Base-by-base conservation (phyloP, 106 monocot genomes). In the Alisma plantagoaquatica region DNA sequence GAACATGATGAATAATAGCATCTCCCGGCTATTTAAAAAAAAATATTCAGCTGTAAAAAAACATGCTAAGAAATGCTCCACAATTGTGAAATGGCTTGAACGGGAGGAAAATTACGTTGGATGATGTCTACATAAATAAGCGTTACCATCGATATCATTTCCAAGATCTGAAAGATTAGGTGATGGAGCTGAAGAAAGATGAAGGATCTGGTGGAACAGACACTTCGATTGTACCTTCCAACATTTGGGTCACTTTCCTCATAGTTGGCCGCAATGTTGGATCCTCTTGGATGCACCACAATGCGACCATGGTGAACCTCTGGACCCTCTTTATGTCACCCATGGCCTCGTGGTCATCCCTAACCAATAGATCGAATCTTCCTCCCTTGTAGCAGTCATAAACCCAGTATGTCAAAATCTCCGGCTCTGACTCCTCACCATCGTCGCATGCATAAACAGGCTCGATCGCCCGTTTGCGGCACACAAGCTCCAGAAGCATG, bases 211-310 rank as follows among this genome's bases (percentile, higher is more conserved):
- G 66, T 0, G 67, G 65, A 2, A 46, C 28, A 7, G 61, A 31
- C 10, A 66, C 43, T 29, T 38, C 70, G 3, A 53, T 33, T 2
- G 28, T 16, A 2, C 56, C 65, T 57, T 76, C 76, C 30, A 76
- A 44, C 65, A 76, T 66, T 42, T 61, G 66, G 0, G 23, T 35
- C 41, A 76, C 71, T 56, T 62, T 49, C 50, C 44, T 56, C 70
- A 71, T 76, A 0, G 76, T 23, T 9, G 76, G 76, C 61, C 76
- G 60, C 25, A 43, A 21, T 6, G 55, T 54, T 0, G 71, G 76
- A 5, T 76, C 76, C 15, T 66, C 70, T 23, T 66, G 66, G 10
- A 60, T 35, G 35, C 76, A 76, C 48, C 60, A 71, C 27, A 76
- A 51, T 1, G 29, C 70, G 7, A 66, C 49, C 26, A 17, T 27